phyloP scores from a whole-genome alignment of 306 rosid genomes.

The Crotalaria pallida region DNA sequence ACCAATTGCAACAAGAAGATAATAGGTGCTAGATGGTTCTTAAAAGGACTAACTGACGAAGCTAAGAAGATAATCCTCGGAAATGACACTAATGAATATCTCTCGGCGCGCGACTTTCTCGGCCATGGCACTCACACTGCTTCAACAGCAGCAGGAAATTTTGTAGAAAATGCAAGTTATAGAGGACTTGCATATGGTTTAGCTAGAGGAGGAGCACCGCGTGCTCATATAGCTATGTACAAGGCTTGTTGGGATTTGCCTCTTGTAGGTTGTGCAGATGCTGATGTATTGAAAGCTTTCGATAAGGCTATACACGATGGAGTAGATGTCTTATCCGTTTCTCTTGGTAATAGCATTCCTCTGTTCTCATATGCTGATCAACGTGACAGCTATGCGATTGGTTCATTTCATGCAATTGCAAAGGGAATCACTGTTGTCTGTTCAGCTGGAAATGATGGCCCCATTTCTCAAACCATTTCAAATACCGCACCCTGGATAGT shows the following conservation, averaged over 20 bases:
- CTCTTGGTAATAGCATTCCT: constrained; percentile 46
- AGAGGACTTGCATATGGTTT: constrained; percentile 56
- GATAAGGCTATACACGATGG: constrained; percentile 83
- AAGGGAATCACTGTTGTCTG: constrained; percentile 63
- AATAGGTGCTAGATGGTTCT: constrained; percentile 73
- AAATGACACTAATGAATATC: constrained; percentile 32
- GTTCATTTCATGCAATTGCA: constrained; percentile 63
- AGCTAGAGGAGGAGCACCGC: constrained; percentile 83
- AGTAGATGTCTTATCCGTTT: constrained; percentile 57
- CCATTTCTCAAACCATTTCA: constrained; percentile 44
- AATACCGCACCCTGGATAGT: constrained; percentile 88
- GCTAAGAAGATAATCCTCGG: constrained; percentile 24
- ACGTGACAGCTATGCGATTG: constrained; percentile 52
- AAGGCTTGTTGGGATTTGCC: constrained; percentile 54
- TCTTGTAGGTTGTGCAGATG: constrained; percentile 39
- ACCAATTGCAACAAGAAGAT: constrained; percentile 66
- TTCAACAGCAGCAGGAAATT: constrained; percentile 61
- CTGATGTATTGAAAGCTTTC: constrained; percentile 71
- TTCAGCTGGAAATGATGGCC: constrained; percentile 74
- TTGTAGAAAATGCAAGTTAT: constrained; percentile 50
- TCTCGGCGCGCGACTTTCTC: constrained; percentile 56
- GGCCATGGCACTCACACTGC: constrained; percentile 90
- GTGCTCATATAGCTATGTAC: constrained; percentile 74
- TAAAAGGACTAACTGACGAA: constrained; percentile 33
- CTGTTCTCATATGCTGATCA: constrained; percentile 54